Percentiles rank a stretch among this genome's conserved stretches.
Evolutionary conservation across 2,329 filamentous ascomycete species (phyloP).

Genomic region (Sporothrix curviconia): DNA sequence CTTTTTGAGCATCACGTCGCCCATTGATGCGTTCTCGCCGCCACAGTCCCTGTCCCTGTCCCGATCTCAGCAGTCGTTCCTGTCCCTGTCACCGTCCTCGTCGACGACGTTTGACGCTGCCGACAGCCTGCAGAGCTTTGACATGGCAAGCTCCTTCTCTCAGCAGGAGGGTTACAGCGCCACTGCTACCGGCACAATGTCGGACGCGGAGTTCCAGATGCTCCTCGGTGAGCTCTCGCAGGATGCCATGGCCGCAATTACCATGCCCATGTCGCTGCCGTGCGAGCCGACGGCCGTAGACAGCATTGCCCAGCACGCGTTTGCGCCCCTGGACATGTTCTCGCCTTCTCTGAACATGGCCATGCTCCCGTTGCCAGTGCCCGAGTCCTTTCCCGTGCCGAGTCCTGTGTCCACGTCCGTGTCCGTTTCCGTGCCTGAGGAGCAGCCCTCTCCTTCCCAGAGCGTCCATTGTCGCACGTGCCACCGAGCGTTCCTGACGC

Average conservation of each 20-base stretch:
- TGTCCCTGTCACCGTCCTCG: not conserved
- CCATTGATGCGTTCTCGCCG: not conserved
- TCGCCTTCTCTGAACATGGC: not conserved
- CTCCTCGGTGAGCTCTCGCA: not conserved
- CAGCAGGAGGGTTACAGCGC: too few species aligned
- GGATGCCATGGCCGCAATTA: not conserved
- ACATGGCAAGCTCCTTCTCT: not conserved
- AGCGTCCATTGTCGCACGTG: not conserved
- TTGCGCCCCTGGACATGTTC: not conserved
- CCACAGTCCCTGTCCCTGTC: not conserved
- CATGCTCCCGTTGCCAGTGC: not conserved
- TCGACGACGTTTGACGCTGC: not conserved
- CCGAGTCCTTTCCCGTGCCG: not conserved
- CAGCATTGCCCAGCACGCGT: not conserved
- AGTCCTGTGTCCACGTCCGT: not conserved
- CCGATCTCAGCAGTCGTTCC: not conserved
- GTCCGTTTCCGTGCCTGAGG: not conserved
- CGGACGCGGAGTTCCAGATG: slow-evolving; percentile 6
- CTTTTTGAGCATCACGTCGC: not conserved
- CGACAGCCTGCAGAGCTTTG: slow-evolving; percentile 7
- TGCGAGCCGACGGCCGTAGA: not conserved
- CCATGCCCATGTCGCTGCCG: not conserved
- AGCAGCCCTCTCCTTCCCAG: too few species aligned
- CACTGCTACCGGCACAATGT: not conserved
- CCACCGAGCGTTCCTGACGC: not conserved